These are phyloP conservation scores for Fusarium chuoi DNA, from an alignment of 2,329 filamentous ascomycete species.

Conservation along the genomic window DNA sequence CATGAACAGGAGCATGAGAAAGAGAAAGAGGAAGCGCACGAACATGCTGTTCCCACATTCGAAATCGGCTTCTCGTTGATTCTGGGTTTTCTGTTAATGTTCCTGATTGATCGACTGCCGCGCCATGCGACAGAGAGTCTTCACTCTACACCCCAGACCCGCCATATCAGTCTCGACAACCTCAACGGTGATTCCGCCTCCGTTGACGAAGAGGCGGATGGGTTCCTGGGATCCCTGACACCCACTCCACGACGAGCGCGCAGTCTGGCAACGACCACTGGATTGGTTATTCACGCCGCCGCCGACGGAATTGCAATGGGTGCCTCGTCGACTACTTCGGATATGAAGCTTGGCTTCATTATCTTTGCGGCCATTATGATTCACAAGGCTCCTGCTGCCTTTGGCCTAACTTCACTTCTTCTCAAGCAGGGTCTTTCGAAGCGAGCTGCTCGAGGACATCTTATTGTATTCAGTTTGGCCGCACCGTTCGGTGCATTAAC, in stretches of 20 bases:
- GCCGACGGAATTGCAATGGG: constrained; percentile 97
- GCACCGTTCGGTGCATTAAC: constrained; percentile 85
- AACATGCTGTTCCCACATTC: constrained; percentile 65
- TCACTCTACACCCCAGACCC: constrained; percentile 72
- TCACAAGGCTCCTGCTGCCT: constrained; percentile 95
- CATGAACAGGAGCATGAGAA: constrained; percentile 43
- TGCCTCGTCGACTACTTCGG: constrained; percentile 80
- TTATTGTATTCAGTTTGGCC: constrained; percentile 91
- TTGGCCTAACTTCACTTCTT: constrained; percentile 89
- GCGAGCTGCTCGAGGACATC: constrained; percentile 82
- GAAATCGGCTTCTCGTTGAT: constrained; percentile 90
- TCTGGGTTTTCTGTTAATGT: constrained; percentile 94
- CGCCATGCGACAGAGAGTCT: constrained; percentile 75
- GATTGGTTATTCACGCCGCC: constrained; percentile 94
- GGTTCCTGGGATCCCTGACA: constrained; percentile 68
- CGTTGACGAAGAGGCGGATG: constrained; percentile 66
- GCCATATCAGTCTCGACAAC: constrained; percentile 90
- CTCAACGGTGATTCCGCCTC: constrained; percentile 66
- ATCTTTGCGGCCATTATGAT: constrained; percentile 98
- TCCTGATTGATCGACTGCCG: constrained; percentile 88
- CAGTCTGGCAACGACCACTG: constrained; percentile 85
- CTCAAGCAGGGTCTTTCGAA: constrained; percentile 93
- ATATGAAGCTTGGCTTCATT: constrained; percentile 83
- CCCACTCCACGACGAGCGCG: constrained; percentile 68
- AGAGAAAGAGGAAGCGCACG: constrained; percentile 51